phyloP scores from a whole-genome alignment of 139 green algal species.

The Asterochloris sp. region DNA sequence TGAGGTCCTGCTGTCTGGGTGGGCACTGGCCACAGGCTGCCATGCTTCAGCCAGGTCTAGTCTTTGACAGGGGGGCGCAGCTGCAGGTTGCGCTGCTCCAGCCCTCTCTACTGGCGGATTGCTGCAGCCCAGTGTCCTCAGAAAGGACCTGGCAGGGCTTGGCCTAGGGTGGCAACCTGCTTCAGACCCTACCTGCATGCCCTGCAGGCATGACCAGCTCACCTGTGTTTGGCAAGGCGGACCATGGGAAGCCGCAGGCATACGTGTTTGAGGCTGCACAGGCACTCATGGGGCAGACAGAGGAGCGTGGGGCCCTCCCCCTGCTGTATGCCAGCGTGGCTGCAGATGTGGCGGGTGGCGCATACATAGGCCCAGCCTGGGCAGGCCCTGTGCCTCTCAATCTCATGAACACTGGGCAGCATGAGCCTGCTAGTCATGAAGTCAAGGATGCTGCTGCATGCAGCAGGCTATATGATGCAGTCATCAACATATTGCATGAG shows the following conservation, averaged over 20 bases:
- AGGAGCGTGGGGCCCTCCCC: background rate
- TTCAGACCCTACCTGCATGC: no score
- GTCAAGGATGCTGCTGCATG: constrained; percentile 11
- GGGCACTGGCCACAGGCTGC: no score
- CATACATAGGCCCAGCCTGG: background rate
- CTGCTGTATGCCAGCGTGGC: background rate
- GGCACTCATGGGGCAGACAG: constrained; percentile 1
- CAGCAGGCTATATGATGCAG: no score
- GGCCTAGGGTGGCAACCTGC: no score
- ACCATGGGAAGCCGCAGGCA: constrained; percentile 6
- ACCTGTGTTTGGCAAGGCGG: constrained; percentile 12
- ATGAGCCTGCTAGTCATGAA: background rate
- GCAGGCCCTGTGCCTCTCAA: background rate
- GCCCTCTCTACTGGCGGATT: no score
- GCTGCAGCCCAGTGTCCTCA: no score
- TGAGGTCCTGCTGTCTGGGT: no score
- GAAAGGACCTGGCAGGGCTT: no score
- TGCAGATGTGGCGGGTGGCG: background rate
- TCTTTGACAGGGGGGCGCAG: no score
- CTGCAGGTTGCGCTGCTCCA: no score
- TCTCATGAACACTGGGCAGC: background rate
- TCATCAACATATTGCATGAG: background rate
- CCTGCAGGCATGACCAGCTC: constrained; percentile 6
- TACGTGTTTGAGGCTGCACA: constrained; percentile 10
- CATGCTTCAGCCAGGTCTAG: no score